These are phyloP conservation scores for Colletotrichum sp. DNA, from an alignment of 2,329 filamentous ascomycete species.

Conservation along the genomic window DNA sequence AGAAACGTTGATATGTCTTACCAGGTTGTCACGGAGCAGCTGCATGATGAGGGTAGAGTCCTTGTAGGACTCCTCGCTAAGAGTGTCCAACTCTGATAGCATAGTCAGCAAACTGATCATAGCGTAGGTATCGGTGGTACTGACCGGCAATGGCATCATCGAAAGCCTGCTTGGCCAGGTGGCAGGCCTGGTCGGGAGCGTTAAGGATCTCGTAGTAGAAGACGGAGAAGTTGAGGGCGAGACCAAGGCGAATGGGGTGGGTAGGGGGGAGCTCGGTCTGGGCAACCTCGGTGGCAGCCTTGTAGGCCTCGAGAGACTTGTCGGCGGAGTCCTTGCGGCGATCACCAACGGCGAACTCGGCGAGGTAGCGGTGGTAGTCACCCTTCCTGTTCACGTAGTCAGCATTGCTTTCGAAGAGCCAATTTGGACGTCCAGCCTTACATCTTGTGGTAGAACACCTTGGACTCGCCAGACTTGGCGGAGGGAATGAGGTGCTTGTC, in stretches of 20 bases:
- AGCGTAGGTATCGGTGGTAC: slow-evolving; percentile 12
- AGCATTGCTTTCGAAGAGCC: background rate
- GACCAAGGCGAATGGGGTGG: slow-evolving; percentile 90
- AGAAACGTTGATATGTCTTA: slow-evolving; percentile 46
- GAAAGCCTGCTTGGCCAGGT: slow-evolving; percentile 94
- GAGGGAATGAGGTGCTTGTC: slow-evolving; percentile 94
- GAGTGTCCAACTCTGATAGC: slow-evolving; percentile 83
- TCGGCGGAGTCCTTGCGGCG: slow-evolving; percentile 95
- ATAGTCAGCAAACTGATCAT: slow-evolving; percentile 25
- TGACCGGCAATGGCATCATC: slow-evolving; percentile 90
- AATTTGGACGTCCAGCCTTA: slow-evolving; percentile 47
- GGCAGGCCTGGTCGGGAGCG: slow-evolving; percentile 96
- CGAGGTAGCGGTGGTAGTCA: slow-evolving; percentile 98
- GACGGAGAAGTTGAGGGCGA: slow-evolving; percentile 95
- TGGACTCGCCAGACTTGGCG: slow-evolving; percentile 94
- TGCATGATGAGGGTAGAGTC: slow-evolving; percentile 99
- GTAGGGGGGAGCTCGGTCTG: slow-evolving; percentile 89
- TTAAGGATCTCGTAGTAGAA: slow-evolving; percentile 99
- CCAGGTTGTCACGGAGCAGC: slow-evolving; percentile 94
- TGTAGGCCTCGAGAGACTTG: slow-evolving; percentile 96
- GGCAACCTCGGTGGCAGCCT: slow-evolving; percentile 87
- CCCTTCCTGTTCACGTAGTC: slow-evolving; percentile 77
- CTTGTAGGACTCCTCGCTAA: slow-evolving; percentile 99
- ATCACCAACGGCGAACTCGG: slow-evolving; percentile 93
- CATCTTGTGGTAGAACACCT: slow-evolving; percentile 99